Evolutionary conservation across 1,139 yeast genomes (phyloP).

Genomic region (Yueomyces sp.): DNA sequence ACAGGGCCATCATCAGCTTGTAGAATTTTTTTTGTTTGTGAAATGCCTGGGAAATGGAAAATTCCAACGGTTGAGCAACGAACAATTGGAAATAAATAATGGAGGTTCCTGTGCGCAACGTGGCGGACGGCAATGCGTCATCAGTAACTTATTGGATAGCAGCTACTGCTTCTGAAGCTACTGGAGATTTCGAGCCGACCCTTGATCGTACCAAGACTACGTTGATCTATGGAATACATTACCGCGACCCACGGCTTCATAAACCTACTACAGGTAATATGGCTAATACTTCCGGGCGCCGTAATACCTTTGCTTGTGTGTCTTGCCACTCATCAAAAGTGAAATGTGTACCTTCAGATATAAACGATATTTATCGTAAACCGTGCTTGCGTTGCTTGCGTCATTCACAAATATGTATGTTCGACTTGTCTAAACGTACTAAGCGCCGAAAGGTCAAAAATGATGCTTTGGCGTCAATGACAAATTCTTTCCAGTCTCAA

Average conservation of each 20-base stretch:
- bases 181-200: not conserved
- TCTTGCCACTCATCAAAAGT: slow-evolving; percentile 74
- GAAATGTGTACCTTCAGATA: slow-evolving; percentile 65
- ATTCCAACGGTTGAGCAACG: no score
- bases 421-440: slow-evolving; percentile 49
- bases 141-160: not conserved
- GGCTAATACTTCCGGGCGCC: slow-evolving; percentile 13
- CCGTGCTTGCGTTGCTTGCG: slow-evolving; percentile 68
- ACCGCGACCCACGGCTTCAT: slow-evolving; percentile 15
- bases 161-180: not conserved
- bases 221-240: slow-evolving; percentile 13
- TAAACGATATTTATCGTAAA: slow-evolving; percentile 37
- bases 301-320: slow-evolving; percentile 53
- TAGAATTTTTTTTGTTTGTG: no score
- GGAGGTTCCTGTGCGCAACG: no score
- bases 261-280: slow-evolving; percentile 10
- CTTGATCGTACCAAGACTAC: slow-evolving; percentile 3
- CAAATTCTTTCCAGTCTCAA: slow-evolving; percentile 5
- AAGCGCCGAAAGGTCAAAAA: slow-evolving; percentile 35
- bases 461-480: slow-evolving; percentile 6
- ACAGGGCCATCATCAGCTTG: no score
- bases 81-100: no score
- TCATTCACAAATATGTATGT: slow-evolving; percentile 51
- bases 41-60: no score
- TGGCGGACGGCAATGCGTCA: not conserved